Evolutionary conservation across 768 basidiomycete species (phyloP), one percentile per base, ranked within the genome.

Genomic region (Mycena kentingensis): DNA sequence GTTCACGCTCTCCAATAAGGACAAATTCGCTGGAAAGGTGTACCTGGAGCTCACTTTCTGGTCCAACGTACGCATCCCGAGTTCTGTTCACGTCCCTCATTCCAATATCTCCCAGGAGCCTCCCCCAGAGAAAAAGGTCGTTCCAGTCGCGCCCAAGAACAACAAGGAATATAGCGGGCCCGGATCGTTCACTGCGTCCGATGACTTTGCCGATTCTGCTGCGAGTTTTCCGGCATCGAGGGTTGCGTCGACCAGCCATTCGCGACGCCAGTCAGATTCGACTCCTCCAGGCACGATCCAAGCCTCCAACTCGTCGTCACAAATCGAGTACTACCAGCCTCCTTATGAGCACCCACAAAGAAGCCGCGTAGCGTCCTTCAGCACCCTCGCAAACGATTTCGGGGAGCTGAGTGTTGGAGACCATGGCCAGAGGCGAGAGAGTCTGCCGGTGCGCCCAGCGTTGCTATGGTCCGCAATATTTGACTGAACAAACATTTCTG

Each of bases 1-100:
- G 97, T 94, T 96, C 66, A 87, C 86, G 19, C 76, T 98, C 24
- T 82, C 79, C 68, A 80, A 89, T 73, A 98, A 95, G 70, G 92
- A 92, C 57, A 91, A 91, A 61, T 98, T 97, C 67, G 85, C 87
- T 24, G 97, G 97, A 6, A 96, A 98, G 68, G 86, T 99, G 12
- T 98, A 96, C 66, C 77, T 98, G 19, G 97, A 99, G 67, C 69
- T 98, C 63, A 99, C 97, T 0, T 98, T 96, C 73, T 99, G 91
- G 85, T 94, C 94, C 10, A 92, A 93, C 66, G 91, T 92, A 56
- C 51, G 87, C 78, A 25, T 27, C 55, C 35, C 28, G n/a, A 25
- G 36, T 24, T 37, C 22, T n/a, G 39, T 36, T 37, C 18, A 19
- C 36, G 8, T n/a, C 35, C 15, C 22, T 46, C 29, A 12, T 51